A percentile compares a stretch with the other conserved stretches of the same genome.
These are phyloP conservation scores for Mortierella sp. DNA, from an alignment of 371 early-diverging fungal genomes.

Conservation along the genomic window DNA sequence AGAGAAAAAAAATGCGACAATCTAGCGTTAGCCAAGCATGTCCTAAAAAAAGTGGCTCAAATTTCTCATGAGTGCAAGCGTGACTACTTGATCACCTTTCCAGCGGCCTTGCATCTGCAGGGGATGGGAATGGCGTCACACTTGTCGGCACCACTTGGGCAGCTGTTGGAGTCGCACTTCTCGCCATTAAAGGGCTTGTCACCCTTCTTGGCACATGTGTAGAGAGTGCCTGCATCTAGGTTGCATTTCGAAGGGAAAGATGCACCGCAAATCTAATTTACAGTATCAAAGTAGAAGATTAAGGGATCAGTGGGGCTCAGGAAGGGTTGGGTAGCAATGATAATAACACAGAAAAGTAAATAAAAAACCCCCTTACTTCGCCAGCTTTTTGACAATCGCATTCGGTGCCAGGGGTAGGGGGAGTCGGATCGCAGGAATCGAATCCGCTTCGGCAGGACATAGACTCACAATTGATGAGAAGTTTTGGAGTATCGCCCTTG, in stretches of 20 bases:
- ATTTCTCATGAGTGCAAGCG: too few species aligned
- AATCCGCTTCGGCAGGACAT: not conserved
- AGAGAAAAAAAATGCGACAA: not conserved
- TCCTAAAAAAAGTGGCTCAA: too few species aligned
- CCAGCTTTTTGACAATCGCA: not conserved
- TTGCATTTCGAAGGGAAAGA: not conserved
- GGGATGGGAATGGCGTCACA: not conserved
- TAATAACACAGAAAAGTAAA: not conserved
- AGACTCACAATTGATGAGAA: not conserved
- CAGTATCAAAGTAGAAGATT: not conserved
- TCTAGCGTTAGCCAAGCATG: too few species aligned
- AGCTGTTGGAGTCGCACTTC: not conserved
- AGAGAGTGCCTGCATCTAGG: not conserved
- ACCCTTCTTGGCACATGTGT: not conserved
- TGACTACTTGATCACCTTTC: not conserved
- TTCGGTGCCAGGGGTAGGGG: not conserved
- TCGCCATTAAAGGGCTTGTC: not conserved
- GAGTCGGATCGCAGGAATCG: not conserved
- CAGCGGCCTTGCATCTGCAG: not conserved
- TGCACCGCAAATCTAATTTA: not conserved
- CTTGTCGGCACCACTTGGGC: slow-evolving; percentile 12
- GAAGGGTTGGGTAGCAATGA: not conserved
- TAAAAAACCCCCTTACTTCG: not conserved
- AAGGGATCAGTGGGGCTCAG: not conserved
- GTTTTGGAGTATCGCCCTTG: not conserved